These are phyloP conservation scores for Stemphylium vesicarium DNA, from an alignment of 2,329 filamentous ascomycete species.

Conservation along the genomic window DNA sequence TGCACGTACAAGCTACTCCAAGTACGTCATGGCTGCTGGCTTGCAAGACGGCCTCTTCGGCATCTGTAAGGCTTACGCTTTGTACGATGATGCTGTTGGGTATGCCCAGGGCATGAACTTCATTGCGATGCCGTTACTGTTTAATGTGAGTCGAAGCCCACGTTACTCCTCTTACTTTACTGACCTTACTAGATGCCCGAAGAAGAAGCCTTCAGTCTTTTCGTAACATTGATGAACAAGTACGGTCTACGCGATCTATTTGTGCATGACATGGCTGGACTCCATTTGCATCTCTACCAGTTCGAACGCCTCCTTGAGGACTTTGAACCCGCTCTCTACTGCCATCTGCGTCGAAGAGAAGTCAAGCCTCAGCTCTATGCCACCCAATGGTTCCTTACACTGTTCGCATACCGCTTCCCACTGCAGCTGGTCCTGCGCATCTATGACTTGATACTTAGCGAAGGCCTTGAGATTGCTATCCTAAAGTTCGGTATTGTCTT, in stretches of 20 bases:
- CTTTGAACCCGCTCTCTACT: constrained; percentile 90
- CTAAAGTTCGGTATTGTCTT: constrained; percentile 92
- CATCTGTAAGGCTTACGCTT: constrained; percentile 94
- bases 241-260: constrained; percentile 94
- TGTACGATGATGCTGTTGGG: constrained; percentile 92
- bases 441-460: constrained; percentile 92
- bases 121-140: constrained; percentile 91
- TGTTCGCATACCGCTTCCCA: constrained; percentile 98
- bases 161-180: constrained; percentile 69
- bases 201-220: constrained; percentile 92
- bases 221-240: constrained; percentile 95
- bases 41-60: constrained; percentile 94
- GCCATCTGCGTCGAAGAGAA: constrained; percentile 85
- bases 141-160: constrained; percentile 72
- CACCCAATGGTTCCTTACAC: constrained; percentile 97
- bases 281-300: constrained; percentile 91
- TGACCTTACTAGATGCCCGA: constrained; percentile 76
- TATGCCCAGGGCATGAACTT: constrained; percentile 99
- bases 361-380: constrained; percentile 94
- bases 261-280: constrained; percentile 91
- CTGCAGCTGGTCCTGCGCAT: constrained; percentile 94
- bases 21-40: constrained; percentile 88
- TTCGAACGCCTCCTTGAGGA: constrained; percentile 96
- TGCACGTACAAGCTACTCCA: constrained; percentile 92
- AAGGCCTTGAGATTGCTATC: constrained; percentile 86